Conservation (phyloP, 2,329 filamentous ascomycete genomes). For the Microcyclospora tardicrescens region DNA sequence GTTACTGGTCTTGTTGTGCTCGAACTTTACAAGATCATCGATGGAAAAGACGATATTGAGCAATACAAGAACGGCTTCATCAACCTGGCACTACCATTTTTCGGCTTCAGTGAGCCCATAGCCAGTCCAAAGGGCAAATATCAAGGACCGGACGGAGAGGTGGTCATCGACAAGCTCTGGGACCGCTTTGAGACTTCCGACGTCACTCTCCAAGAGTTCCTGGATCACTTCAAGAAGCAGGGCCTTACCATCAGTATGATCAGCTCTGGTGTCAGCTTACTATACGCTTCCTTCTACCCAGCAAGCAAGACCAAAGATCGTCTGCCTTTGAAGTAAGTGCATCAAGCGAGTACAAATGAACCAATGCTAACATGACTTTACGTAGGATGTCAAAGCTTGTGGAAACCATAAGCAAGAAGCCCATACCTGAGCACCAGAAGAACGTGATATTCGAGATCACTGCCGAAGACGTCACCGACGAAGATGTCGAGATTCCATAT, state of each 20-base stretch:
- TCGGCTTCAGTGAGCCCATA: slow-evolving; percentile 96
- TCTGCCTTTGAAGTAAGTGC: slow-evolving; percentile 52
- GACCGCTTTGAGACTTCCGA: slow-evolving; percentile 88
- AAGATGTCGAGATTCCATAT: slow-evolving; percentile 95
- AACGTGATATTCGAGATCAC: slow-evolving; percentile 96
- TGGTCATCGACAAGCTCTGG: slow-evolving; percentile 91
- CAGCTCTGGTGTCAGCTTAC: slow-evolving; percentile 87
- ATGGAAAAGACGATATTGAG: slow-evolving; percentile 91
- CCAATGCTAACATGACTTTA: slow-evolving; percentile 12
- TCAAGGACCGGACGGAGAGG: slow-evolving; percentile 61
- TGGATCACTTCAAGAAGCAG: slow-evolving; percentile 67
- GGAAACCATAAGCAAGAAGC: slow-evolving; percentile 81
- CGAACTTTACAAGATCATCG: slow-evolving; percentile 91
- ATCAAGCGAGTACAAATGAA: not conserved
- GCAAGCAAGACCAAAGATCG: slow-evolving; percentile 73
- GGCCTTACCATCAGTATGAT: slow-evolving; percentile 83
- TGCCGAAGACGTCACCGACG: slow-evolving; percentile 72
- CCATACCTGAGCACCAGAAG: slow-evolving; percentile 80
- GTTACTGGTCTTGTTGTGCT: slow-evolving; percentile 88
- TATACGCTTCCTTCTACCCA: slow-evolving; percentile 90
- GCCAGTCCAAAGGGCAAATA: slow-evolving; percentile 88
- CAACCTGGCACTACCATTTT: slow-evolving; percentile 92
- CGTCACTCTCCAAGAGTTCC: slow-evolving; percentile 70
- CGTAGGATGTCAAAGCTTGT: slow-evolving; percentile 74
- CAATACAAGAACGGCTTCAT: slow-evolving; percentile 99